A percentile compares a stretch with the other conserved stretches of the same genome.
phyloP scores from a whole-genome alignment of 2,329 filamentous ascomycete genomes.

The Leptographium lundbergii region DNA sequence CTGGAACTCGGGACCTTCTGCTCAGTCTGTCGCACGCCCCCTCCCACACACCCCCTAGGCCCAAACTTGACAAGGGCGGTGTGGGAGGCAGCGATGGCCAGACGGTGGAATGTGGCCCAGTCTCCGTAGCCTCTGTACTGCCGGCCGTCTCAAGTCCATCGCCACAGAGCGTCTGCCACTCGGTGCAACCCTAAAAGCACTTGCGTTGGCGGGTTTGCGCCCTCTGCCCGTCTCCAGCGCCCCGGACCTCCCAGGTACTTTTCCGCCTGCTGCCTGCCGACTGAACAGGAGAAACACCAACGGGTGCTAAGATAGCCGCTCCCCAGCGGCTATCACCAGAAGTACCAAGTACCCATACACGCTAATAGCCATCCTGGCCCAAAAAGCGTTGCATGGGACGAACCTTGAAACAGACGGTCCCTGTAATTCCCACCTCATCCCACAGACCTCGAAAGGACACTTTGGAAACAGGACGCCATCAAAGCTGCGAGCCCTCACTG shows the following conservation, averaged over 20 bases:
- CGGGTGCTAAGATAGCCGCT: not conserved
- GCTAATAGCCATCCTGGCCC: not conserved
- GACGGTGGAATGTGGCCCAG: not conserved
- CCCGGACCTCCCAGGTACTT: not conserved
- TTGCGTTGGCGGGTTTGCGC: not conserved
- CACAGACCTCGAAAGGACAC: not conserved
- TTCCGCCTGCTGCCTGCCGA: not conserved
- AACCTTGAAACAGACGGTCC: constrained; percentile 1
- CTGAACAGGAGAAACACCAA: not conserved
- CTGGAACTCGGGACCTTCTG: constrained; percentile 8
- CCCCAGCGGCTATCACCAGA: not conserved
- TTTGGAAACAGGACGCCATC: not conserved
- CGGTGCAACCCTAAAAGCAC: constrained; percentile 4
- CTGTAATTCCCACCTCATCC: not conserved
- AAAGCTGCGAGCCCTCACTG: not conserved
- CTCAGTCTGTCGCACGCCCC: not conserved
- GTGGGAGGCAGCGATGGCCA: constrained; percentile 3
- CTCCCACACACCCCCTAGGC: constrained; percentile 3
- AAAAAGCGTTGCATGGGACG: constrained; percentile 1
- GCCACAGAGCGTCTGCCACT: not conserved
- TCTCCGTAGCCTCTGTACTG: not conserved
- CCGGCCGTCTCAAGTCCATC: not conserved
- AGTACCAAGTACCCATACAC: not conserved
- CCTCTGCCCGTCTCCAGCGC: too few relatives aligned
- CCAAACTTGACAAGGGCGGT: constrained; percentile 11